These are phyloP conservation scores for sweet orange (Citrus sinensis) DNA, from an alignment of 345 rosid genomes.

Conservation along the genomic window DNA sequence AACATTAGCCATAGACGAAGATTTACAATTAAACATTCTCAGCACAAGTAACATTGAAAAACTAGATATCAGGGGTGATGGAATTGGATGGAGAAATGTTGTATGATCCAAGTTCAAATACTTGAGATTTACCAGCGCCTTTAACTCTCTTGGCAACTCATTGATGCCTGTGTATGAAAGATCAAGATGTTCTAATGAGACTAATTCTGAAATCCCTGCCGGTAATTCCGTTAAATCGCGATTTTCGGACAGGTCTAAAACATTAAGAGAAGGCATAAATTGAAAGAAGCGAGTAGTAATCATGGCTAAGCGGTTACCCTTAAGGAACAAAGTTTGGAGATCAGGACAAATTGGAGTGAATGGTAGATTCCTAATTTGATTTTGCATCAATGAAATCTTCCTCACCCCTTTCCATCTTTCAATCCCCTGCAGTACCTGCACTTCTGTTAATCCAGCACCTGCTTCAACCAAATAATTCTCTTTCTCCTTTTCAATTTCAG, in stretches of 20 bases:
- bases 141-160: not conserved
- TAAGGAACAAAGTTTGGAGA: constrained; percentile 23
- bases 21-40: not conserved
- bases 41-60: not conserved
- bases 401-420: constrained; percentile 15
- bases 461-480: constrained; percentile 7
- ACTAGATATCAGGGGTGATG: not conserved
- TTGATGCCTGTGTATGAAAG: not conserved
- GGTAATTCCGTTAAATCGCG: constrained; percentile 8
- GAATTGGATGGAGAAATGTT: not conserved
- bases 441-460: not conserved
- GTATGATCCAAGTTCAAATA: constrained; percentile 1
- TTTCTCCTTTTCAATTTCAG: constrained; percentile 1
- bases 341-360: constrained; percentile 9
- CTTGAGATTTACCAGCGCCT: not conserved
- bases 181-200: not conserved
- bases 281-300: constrained; percentile 5
- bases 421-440: not conserved
- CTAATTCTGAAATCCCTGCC: not conserved
- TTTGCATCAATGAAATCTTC: constrained; percentile 6
- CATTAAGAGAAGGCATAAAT: constrained; percentile 13
- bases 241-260: constrained; percentile 28
- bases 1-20: not conserved
- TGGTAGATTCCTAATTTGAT: not conserved
- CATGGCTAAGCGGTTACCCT: not conserved